These are phyloP conservation scores for Kuraishia piskuri DNA, from an alignment of 805 yeast species.

Conservation along the genomic window DNA sequence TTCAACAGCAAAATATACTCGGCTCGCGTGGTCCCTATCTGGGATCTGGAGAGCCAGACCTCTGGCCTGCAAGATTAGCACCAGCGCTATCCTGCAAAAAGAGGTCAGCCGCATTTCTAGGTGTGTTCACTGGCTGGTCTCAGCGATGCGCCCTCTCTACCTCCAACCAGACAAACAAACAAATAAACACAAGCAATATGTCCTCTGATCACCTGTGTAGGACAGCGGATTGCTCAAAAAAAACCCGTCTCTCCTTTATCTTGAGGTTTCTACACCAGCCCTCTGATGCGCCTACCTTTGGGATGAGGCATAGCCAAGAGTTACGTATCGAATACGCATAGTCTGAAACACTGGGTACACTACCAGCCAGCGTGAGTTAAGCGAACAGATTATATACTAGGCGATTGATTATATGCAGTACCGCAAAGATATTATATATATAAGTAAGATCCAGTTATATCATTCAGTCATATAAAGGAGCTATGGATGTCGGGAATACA, in stretches of 20 bases:
- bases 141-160: neutral
- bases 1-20: constrained; percentile 60
- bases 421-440: too few species aligned
- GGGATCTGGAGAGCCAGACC: constrained; percentile 6
- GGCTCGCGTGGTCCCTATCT: constrained; percentile 36
- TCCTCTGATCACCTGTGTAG: too few species aligned
- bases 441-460: neutral
- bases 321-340: neutral
- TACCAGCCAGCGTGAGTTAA: neutral
- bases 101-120: neutral
- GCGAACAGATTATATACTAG: too few species aligned
- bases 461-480: neutral
- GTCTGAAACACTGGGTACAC: neutral
- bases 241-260: neutral
- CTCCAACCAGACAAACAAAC: neutral
- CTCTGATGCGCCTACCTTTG: neutral
- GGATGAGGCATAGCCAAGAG: neutral
- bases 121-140: neutral
- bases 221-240: too few species aligned
- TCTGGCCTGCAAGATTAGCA: neutral
- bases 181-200: too few species aligned
- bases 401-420: too few species aligned
- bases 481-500: neutral
- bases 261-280: neutral
- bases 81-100: neutral